phyloP scores from a whole-genome alignment of 2,329 filamentous ascomycete genomes.

The Lecanicillium sp. region DNA sequence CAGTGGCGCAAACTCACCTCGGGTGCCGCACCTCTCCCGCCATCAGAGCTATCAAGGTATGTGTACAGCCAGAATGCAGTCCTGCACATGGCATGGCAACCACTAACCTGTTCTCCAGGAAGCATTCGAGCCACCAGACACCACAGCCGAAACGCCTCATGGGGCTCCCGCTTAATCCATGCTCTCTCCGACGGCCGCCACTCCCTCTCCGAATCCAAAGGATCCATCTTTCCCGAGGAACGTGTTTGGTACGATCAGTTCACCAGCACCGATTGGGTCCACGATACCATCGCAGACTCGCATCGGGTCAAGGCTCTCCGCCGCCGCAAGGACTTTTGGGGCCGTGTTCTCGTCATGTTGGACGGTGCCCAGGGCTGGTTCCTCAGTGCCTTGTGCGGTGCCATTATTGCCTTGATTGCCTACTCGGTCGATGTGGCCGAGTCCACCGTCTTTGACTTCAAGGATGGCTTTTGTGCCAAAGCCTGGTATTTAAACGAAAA shows the following conservation, averaged over 20 bases:
- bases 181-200: conserved; percentile 52
- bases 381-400: conserved; percentile 80
- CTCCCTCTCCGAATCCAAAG: conserved; percentile 55
- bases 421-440: conserved; percentile 88
- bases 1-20: conserved; percentile 20
- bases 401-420: conserved; percentile 75
- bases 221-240: conserved; percentile 66
- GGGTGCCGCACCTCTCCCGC: conserved; percentile 20
- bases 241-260: conserved; percentile 99
- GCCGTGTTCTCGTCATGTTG: conserved; percentile 67
- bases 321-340: conserved; percentile 73
- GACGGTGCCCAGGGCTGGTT: conserved; percentile 94
- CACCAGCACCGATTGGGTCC: conserved; percentile 95
- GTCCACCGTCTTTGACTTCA: conserved; percentile 78
- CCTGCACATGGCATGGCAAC: neutral
- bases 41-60: conserved; percentile 39
- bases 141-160: conserved; percentile 52
- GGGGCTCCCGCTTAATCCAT: conserved; percentile 52
- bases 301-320: conserved; percentile 80
- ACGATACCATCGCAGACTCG: conserved; percentile 92
- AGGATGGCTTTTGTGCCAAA: conserved; percentile 73
- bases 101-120: conserved; percentile 18
- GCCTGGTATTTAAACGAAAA: conserved; percentile 70
- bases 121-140: conserved; percentile 33
- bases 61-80: conserved; percentile 6